Conservation (phyloP, 805 yeast genomes). For the Candida taoyuanica region DNA sequence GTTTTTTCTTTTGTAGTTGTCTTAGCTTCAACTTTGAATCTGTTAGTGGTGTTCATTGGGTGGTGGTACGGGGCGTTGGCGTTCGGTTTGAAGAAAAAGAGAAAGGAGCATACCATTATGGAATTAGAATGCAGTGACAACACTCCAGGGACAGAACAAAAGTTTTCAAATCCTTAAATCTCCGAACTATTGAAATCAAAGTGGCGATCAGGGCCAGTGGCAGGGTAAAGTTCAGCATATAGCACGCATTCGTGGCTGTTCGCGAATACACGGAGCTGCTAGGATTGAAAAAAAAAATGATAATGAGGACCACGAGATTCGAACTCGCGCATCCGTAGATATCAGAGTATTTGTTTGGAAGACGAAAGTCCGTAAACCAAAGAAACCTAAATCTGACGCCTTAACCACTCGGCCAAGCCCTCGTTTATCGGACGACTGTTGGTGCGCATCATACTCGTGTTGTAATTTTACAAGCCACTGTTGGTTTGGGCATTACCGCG, state of each 20-base stretch:
- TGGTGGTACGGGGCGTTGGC: too few relatives aligned
- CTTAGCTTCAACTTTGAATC: slow-evolving; percentile 47
- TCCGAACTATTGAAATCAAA: too few relatives aligned
- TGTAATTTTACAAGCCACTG: not conserved
- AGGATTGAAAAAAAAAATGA: slow-evolving; percentile 16
- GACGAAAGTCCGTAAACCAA: not conserved
- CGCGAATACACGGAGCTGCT: too few relatives aligned
- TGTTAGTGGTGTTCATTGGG: not conserved
- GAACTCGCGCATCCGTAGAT: slow-evolving; percentile 43
- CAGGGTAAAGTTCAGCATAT: too few relatives aligned
- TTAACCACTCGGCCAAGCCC: slow-evolving; percentile 42
- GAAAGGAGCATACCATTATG: not conserved
- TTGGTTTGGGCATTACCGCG: too few relatives aligned
- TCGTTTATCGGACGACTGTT: slow-evolving; percentile 19
- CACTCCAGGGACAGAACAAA: too few relatives aligned
- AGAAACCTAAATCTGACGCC: slow-evolving; percentile 39
- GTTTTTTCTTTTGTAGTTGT: slow-evolving; percentile 53
- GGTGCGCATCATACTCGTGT: not conserved
- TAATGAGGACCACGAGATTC: slow-evolving; percentile 38
- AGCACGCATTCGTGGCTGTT: not conserved
- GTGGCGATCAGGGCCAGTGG: not conserved
- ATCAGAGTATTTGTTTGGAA: slow-evolving; percentile 28
- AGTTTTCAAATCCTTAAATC: too few relatives aligned
- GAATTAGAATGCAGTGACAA: too few relatives aligned
- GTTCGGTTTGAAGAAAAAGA: too few relatives aligned